Evolutionary conservation across 2,329 filamentous ascomycete species (phyloP), one percentile per base, ranked within the genome.

Genomic region (Fusarium chuoi): DNA sequence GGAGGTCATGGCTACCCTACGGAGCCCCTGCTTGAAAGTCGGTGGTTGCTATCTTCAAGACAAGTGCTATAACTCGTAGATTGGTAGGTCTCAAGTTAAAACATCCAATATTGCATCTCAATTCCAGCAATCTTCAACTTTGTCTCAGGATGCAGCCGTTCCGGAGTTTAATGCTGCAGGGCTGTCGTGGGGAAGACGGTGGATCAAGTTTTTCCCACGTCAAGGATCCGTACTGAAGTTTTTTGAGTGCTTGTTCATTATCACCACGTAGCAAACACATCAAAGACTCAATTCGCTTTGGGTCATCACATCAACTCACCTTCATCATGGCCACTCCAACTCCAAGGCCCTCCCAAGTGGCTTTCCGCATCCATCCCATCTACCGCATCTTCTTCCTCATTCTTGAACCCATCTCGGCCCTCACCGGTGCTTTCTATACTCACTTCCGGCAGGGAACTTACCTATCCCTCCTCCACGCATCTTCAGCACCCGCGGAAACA

Each of bases 351-450:
- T 48, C 75, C 33, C 77, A 77, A 26, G 67, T 77, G 62, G 84
- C 84, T 51, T 83, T 87, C 70, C 80, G 80, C 62, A 86, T 93
- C 42, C 92, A 92, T 28, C 75, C 87, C 41, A 74, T 85, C 70
- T 95, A 95, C 84, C 88, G 88, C 65, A 76, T 91, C 79, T 94
- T 95, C 85, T 95, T 95, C 84, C 89, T 95, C 71, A 86, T 91
- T 79, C 84, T 95, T 77, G 93, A 96, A 82, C 88, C 88, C 46
- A 73, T 88, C 56, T 87, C 86, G 0, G 87, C 88, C 33, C 83
- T 89, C 28, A 83, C 84, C 10, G 87, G 87, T 52, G 88, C 88
- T 38, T 89, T 83, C 79, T 88, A 82, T 78, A 84, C 85, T 30
- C 85, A 89, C 74, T 85, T 87, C 73, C 82, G 81, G 26, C 87